phyloP scores from a whole-genome alignment of 495 filamentous ascomycete species.

The Annulohypoxylon nitens region DNA sequence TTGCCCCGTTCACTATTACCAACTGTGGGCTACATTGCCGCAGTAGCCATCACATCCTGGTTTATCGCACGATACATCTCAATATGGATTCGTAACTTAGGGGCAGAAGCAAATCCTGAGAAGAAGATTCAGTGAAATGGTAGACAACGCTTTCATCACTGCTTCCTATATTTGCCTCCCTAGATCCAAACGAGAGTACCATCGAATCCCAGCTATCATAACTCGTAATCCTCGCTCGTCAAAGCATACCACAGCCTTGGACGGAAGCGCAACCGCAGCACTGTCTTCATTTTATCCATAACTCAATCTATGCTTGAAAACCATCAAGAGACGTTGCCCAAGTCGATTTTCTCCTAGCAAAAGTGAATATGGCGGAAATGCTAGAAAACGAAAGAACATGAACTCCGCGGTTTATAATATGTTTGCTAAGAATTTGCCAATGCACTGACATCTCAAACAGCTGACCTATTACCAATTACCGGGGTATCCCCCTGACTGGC shows the following conservation, averaged over 20 bases:
- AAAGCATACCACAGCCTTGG: constrained; percentile 4
- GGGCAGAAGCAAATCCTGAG: constrained; percentile 34
- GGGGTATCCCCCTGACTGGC: constrained; percentile 50
- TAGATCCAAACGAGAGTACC: constrained; percentile 46
- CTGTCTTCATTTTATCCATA: constrained; percentile 16
- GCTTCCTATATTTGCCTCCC: constrained; percentile 45
- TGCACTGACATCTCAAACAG: constrained; percentile 6
- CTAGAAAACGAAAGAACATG: constrained; percentile 31
- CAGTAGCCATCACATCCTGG: constrained; percentile 67
- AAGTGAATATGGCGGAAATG: constrained; percentile 30
- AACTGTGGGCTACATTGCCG: constrained; percentile 70
- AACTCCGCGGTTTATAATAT: constrained; percentile 44
- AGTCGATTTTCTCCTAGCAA: constrained; percentile 20
- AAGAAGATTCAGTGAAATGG: constrained; percentile 56
- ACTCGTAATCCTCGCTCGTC: constrained; percentile 34
- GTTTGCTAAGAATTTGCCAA: constrained; percentile 31
- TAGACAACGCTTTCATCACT: constrained; percentile 26
- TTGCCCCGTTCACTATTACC: constrained; percentile 77
- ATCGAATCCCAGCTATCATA: constrained; percentile 42
- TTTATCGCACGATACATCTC: constrained; percentile 57
- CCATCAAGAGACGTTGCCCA: constrained; percentile 16
- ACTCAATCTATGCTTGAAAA: constrained; percentile 24
- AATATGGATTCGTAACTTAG: constrained; percentile 51
- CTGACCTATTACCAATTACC: constrained; percentile 45
- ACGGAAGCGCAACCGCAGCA: constrained; percentile 12